Base-by-base conservation (phyloP, 129 eudicot genomes). In the Smallanthus sonchifolius region DNA sequence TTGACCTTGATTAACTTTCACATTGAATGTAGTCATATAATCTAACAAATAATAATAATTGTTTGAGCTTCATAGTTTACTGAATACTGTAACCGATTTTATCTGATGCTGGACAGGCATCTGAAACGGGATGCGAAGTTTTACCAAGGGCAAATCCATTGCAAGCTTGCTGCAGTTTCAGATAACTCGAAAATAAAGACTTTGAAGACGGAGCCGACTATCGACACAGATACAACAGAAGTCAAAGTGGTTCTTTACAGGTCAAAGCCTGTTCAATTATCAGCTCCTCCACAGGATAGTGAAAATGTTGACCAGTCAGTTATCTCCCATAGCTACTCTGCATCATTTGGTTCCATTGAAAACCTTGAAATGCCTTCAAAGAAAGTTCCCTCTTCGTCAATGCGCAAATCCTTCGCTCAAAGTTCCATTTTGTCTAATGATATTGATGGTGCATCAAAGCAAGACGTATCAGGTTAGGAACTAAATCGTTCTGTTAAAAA, bases 131-230 rank as follows among this genome's bases (percentile, higher is more conserved):
- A 90, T 78, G 67, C 72, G 76, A 80, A 71, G 69, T 85, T 65
- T 78, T 83, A 81, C 77, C 86, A 83, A 70, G 86, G 87, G 47
- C 91, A 87, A 64, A 80, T 87, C 57, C 91, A 79, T 71, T 83
- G 91, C 88, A 90, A 90, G 74, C 83, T 84, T 48, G 93, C 93
- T 69, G 3, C 78, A 67, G 82, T 90, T 17, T 77, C 28, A 35
- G 96, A 90, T 54, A 78, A 87, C 78, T 80, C 80, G 19, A 61
- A 76, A 16, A 65, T 82, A 37, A 77, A 71, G 28, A 56, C 80
- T 65, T 30, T 81, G 43, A 80, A 64, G 28, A 67, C 78, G 5
- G 69, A 71, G 35, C 74, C 81, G 48, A 65, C 70, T 35, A 74
- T 67, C 10, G 89, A 79, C 68, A 69, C 75, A 13, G 89, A 87